Conservation (phyloP, 2,329 filamentous ascomycete species). For the Escovopsis sp. region DNA sequence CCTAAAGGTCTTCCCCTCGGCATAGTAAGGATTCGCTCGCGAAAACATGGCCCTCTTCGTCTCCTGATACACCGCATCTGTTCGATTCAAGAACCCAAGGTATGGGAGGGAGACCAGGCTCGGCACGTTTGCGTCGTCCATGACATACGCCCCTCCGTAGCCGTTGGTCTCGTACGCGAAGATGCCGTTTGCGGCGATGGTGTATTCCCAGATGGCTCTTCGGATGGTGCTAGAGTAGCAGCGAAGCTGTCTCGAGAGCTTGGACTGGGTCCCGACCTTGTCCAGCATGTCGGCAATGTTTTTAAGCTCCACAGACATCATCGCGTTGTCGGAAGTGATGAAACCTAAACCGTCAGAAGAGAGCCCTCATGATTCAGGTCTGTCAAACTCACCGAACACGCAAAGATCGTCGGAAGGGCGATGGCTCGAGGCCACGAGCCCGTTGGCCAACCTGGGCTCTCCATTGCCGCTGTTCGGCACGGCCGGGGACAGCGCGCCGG, state of each 20-base stretch:
- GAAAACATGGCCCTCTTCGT: slow-evolving; percentile 67
- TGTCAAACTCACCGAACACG: slow-evolving; percentile 34
- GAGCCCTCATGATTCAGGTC: too few relatives aligned
- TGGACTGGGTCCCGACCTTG: slow-evolving; percentile 53
- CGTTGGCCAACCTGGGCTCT: slow-evolving; percentile 63
- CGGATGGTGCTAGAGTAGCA: slow-evolving; percentile 42
- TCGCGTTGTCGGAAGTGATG: slow-evolving; percentile 24
- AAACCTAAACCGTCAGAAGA: slow-evolving; percentile 23
- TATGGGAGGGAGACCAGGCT: slow-evolving; percentile 51
- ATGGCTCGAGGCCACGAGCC: slow-evolving; percentile 66
- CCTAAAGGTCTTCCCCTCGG: slow-evolving; percentile 10
- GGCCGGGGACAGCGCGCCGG: slow-evolving; percentile 11
- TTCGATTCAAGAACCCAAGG: slow-evolving; percentile 41
- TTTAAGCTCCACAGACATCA: slow-evolving; percentile 37
- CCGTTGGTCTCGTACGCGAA: slow-evolving; percentile 69
- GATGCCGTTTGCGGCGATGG: slow-evolving; percentile 34
- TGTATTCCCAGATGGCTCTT: slow-evolving; percentile 49
- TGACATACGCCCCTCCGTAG: slow-evolving; percentile 35
- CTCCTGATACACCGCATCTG: slow-evolving; percentile 58
- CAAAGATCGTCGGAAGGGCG: slow-evolving; percentile 73
- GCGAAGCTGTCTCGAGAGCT: slow-evolving; percentile 34
- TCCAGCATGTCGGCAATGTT: slow-evolving; percentile 47
- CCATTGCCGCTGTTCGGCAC: slow-evolving; percentile 57
- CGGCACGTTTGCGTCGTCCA: slow-evolving; percentile 56
- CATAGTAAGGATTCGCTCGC: slow-evolving; percentile 64